A percentile compares a stretch with the other conserved stretches of the same genome.
Evolutionary conservation across 2,329 filamentous ascomycete genomes (phyloP).

Genomic region (Hypomyces rosellus): DNA sequence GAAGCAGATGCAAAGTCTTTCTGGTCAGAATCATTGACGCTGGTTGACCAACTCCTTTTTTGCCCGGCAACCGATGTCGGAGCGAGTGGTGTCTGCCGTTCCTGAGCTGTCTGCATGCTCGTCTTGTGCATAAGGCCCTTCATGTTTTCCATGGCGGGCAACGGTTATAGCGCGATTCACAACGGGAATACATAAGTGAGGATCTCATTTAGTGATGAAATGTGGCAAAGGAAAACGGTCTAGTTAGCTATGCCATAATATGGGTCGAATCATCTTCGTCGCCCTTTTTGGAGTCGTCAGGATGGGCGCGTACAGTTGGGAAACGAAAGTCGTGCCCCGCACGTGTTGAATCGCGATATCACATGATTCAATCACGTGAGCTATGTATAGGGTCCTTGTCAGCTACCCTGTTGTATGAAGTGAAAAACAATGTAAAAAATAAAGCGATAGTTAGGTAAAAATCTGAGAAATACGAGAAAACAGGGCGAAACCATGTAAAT

Average conservation of each 20-base stretch:
- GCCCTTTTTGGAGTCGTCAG: neutral
- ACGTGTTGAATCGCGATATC: neutral
- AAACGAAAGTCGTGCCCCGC: neutral
- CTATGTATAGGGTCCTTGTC: neutral
- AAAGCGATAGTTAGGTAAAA: too few relatives aligned
- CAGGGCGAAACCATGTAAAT: too few relatives aligned
- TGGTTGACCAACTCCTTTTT: slow-evolving; percentile 36
- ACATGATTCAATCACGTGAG: neutral
- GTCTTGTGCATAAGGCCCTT: slow-evolving; percentile 42
- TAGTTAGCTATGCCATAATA: neutral
- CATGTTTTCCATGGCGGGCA: slow-evolving; percentile 32
- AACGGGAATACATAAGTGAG: neutral
- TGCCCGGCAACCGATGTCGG: slow-evolving; percentile 39
- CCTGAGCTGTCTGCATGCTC: slow-evolving; percentile 42
- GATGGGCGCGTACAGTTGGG: neutral
- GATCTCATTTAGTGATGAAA: neutral
- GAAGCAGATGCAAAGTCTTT: neutral
- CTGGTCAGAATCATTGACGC: slow-evolving; percentile 11
- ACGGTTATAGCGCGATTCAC: neutral
- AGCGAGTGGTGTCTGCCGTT: slow-evolving; percentile 31
- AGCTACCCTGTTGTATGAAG: too few relatives aligned
- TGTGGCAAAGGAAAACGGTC: neutral
- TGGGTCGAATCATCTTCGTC: neutral
- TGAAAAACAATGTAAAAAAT: too few relatives aligned
- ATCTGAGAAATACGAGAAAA: too few relatives aligned